Percentiles rank a stretch among this genome's conserved stretches.
Conservation (phyloP, 176 grass and related monocot species). For the Triticum timopheevii region DNA sequence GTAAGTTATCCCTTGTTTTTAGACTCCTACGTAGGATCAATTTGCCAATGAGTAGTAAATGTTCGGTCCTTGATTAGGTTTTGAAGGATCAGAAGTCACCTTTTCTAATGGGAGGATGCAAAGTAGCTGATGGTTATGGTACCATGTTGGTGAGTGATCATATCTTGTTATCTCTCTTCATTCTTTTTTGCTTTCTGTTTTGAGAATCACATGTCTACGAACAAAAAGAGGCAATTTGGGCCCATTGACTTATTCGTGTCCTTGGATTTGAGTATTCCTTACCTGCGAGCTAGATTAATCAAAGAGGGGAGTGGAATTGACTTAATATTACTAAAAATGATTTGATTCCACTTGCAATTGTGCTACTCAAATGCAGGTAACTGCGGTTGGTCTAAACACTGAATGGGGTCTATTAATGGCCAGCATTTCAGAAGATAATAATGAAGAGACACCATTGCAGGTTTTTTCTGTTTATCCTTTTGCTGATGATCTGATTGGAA, state of each 20-base stretch:
- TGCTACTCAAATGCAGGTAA: conserved; percentile 56
- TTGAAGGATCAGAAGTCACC: conserved; percentile 78
- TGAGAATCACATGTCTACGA: background rate
- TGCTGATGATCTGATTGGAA: conserved; percentile 20
- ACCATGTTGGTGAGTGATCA: conserved; percentile 82
- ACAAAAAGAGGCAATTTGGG: conserved; percentile 3
- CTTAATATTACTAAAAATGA: background rate
- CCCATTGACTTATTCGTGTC: background rate
- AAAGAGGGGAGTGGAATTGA: background rate
- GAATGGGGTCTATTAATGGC: conserved; percentile 99
- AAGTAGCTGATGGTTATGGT: conserved; percentile 96
- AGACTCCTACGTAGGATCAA: background rate
- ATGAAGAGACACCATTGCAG: conserved; percentile 98
- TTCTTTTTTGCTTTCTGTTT: background rate
- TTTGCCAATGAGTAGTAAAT: conserved; percentile 25
- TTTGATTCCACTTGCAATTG: conserved; percentile 15
- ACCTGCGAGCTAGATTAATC: background rate
- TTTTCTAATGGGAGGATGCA: conserved; percentile 98
- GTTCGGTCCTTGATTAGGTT: conserved; percentile 48
- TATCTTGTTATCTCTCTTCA: background rate
- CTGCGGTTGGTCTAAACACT: conserved; percentile 91
- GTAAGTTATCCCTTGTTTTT: conserved; percentile 55
- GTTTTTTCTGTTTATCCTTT: conserved; percentile 42
- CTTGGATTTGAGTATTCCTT: background rate
- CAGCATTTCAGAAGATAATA: conserved; percentile 94